phyloP scores from a whole-genome alignment of 2,329 filamentous ascomycete species.

The Aspergillus flavus region DNA sequence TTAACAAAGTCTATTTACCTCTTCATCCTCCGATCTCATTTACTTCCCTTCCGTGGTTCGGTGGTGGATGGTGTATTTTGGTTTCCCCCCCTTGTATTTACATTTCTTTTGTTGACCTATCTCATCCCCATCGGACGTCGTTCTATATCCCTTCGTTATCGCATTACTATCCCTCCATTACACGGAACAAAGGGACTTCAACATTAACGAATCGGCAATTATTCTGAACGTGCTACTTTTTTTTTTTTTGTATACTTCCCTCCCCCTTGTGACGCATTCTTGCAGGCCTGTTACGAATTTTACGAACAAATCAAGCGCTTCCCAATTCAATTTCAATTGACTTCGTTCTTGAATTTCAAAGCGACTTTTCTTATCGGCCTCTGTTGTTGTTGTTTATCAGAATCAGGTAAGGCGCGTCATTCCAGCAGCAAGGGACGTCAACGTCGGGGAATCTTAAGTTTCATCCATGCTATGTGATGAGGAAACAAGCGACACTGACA shows the following conservation, averaged over 20 bases:
- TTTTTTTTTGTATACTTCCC: background rate
- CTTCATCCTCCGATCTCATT: slow-evolving; percentile 16
- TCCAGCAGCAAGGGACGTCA: slow-evolving; percentile 22
- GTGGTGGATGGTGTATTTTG: slow-evolving; percentile 17
- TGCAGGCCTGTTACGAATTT: slow-evolving; percentile 18
- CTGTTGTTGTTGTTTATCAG: slow-evolving; percentile 24
- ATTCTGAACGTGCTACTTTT: slow-evolving; percentile 15
- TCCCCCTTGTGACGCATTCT: slow-evolving; percentile 17
- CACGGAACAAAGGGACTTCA: slow-evolving; percentile 10
- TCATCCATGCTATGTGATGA: slow-evolving; percentile 9
- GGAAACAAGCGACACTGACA: slow-evolving; percentile 20
- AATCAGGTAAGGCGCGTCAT: slow-evolving; percentile 24
- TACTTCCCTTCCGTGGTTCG: slow-evolving; percentile 14
- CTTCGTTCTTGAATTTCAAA: slow-evolving; percentile 3
- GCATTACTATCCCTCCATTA: slow-evolving; percentile 18
- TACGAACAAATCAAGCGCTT: slow-evolving; percentile 15
- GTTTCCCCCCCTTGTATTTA: slow-evolving; percentile 14
- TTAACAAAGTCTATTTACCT: slow-evolving; percentile 10
- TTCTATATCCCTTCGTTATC: slow-evolving; percentile 27
- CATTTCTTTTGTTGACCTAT: slow-evolving; percentile 14
- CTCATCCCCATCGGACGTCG: background rate
- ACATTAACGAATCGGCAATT: slow-evolving; percentile 21
- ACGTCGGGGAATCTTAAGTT: slow-evolving; percentile 5
- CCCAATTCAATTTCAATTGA: background rate
- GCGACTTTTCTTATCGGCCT: slow-evolving; percentile 11